A percentile compares a stretch with the other conserved stretches of the same genome.
phyloP scores from a whole-genome alignment of 164 flowering plant species.

The Dillenia suffruticosa region DNA sequence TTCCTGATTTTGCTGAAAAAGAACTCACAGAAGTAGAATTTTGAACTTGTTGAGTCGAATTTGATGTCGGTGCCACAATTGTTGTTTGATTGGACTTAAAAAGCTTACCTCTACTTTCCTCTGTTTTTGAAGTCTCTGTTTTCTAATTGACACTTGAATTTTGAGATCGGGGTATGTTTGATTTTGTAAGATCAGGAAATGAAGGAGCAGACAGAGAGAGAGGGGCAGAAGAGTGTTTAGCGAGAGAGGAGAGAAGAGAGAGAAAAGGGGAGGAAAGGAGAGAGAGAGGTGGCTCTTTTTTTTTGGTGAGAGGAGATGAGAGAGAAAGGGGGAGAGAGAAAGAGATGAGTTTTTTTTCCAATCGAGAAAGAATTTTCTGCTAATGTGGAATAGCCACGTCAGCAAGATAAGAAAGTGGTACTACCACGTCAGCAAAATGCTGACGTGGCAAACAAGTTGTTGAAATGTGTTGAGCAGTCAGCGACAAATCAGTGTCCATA shows the following conservation, averaged over 20 bases:
- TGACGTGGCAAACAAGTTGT: too few species aligned
- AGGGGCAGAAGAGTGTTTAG: constrained; percentile 51
- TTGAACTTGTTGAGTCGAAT: too few species aligned
- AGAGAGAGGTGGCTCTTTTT: constrained; percentile 40
- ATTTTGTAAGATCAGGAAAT: constrained; percentile 26
- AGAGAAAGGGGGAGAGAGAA: constrained; percentile 20
- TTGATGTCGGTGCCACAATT: not conserved
- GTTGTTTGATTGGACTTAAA: constrained; percentile 21
- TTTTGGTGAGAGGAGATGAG: constrained; percentile 31
- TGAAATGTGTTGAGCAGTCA: too few species aligned
- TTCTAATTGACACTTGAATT: not conserved
- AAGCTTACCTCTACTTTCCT: constrained; percentile 7
- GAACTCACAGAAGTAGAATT: not conserved
- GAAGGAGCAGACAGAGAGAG: constrained; percentile 39
- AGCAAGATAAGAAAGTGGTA: too few species aligned
- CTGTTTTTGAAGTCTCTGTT: not conserved
- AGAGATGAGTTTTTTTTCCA: too few species aligned
- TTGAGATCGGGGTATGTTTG: constrained; percentile 22
- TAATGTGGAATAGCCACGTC: too few species aligned
- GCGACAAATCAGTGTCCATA: too few species aligned
- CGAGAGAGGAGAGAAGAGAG: constrained; percentile 60
- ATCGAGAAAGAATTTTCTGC: too few species aligned
- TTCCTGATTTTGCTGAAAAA: not conserved
- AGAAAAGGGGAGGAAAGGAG: constrained; percentile 48
- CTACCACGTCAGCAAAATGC: too few species aligned